Conservation (phyloP, 2,329 filamentous ascomycete species). For the Sporothrix schenckii region DNA sequence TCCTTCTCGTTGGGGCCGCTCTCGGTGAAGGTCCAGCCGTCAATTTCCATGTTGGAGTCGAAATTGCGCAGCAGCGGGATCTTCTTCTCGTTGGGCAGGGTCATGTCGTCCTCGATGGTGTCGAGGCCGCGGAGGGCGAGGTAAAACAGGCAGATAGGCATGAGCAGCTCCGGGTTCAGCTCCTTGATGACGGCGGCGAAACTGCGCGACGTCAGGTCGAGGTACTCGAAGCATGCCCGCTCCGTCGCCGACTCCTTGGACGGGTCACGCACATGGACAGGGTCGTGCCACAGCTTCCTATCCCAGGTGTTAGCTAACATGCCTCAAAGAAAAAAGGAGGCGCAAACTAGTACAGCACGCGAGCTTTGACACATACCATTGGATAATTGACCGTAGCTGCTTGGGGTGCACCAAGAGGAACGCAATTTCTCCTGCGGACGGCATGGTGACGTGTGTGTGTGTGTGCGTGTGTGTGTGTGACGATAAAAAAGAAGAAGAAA, state of each 20-base stretch:
- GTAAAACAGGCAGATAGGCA: conserved; percentile 89
- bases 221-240: conserved; percentile 80
- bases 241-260: conserved; percentile 74
- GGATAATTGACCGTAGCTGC: conserved; percentile 79
- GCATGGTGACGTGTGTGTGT: conserved; percentile 55
- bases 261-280: conserved; percentile 80
- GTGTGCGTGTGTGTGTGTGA: conserved; percentile 29
- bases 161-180: conserved; percentile 87
- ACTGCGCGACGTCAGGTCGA: conserved; percentile 87
- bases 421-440: conserved; percentile 55
- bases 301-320: background rate
- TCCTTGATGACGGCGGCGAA: conserved; percentile 94
- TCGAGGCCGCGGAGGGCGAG: conserved; percentile 88
- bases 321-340: background rate
- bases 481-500: background rate
- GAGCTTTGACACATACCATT: conserved; percentile 68
- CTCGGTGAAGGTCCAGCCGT: conserved; percentile 87
- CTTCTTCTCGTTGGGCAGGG: conserved; percentile 77
- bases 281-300: conserved; percentile 96
- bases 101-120: conserved; percentile 99
- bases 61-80: conserved; percentile 85
- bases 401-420: conserved; percentile 77
- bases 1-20: conserved; percentile 94
- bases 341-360: conserved; percentile 23
- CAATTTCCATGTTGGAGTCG: conserved; percentile 72